A percentile compares a stretch with the other conserved stretches of the same genome.
Conservation (phyloP, 2,329 filamentous ascomycete genomes). For the Colletotrichum caudatum region DNA sequence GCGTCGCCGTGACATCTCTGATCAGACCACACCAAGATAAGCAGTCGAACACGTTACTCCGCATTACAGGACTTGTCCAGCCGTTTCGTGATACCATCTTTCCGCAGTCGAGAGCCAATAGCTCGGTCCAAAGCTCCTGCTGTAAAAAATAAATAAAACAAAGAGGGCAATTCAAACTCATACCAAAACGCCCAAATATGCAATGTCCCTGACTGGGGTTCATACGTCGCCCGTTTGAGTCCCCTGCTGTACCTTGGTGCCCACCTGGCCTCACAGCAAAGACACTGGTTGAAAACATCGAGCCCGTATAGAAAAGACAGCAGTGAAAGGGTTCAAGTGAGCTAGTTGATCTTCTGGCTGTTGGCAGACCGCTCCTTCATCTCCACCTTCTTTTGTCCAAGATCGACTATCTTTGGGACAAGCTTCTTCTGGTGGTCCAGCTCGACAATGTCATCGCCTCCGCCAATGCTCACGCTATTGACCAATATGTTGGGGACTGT, state of each 20-base stretch:
- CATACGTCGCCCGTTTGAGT: slow-evolving; percentile 13
- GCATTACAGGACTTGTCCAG: slow-evolving; percentile 20
- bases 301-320: slow-evolving; percentile 23
- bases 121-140: slow-evolving; percentile 2
- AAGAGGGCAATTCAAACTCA: slow-evolving; percentile 18
- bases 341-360: slow-evolving; percentile 31
- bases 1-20: slow-evolving; percentile 9
- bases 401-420: slow-evolving; percentile 75
- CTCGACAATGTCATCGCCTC: slow-evolving; percentile 84
- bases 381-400: slow-evolving; percentile 76
- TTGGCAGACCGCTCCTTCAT: slow-evolving; percentile 61
- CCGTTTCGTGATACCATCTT: background rate
- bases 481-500: slow-evolving; percentile 96
- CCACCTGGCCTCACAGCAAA: slow-evolving; percentile 2
- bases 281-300: slow-evolving; percentile 2
- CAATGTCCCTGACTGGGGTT: slow-evolving; percentile 32
- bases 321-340: slow-evolving; percentile 4
- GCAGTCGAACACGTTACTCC: slow-evolving; percentile 30
- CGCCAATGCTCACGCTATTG: slow-evolving; percentile 89
- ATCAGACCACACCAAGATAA: slow-evolving; percentile 19
- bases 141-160: background rate
- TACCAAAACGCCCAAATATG: slow-evolving; percentile 41
- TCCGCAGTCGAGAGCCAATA: background rate
- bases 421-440: slow-evolving; percentile 77
- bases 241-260: slow-evolving; percentile 6